Evolutionary conservation across 352 stramenopile species (phyloP).

Genomic region (Phytophthora europaea): DNA sequence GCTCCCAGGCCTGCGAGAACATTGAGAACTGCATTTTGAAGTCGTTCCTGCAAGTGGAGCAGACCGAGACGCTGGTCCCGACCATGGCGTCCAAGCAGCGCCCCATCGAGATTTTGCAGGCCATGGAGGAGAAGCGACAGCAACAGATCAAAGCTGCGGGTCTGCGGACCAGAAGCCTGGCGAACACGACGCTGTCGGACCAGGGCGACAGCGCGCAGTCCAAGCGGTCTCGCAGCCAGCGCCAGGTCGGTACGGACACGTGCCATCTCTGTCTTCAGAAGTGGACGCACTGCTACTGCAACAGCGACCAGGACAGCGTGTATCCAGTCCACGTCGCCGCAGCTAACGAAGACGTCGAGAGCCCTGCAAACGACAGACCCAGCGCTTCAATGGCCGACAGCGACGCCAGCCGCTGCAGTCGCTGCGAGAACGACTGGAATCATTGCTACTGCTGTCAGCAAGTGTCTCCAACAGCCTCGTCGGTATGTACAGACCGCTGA

Average conservation of each 20-base stretch:
- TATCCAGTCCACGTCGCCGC: conserved; percentile 50
- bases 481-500: conserved; percentile 69
- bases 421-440: conserved; percentile 75
- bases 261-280: conserved; percentile 84
- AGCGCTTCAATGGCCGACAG: conserved; percentile 66
- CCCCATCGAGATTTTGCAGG: conserved; percentile 69
- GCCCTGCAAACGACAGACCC: conserved; percentile 29
- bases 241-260: conserved; percentile 72
- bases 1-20: conserved; percentile 67
- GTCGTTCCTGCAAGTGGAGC: conserved; percentile 83
- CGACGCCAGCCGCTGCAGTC: conserved; percentile 74
- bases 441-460: conserved; percentile 83
- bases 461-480: conserved; percentile 73
- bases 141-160: conserved; percentile 74
- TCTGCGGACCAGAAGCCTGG: conserved; percentile 63
- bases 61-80: conserved; percentile 62
- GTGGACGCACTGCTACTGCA: conserved; percentile 91
- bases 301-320: conserved; percentile 80
- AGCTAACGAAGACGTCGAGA: conserved; percentile 12
- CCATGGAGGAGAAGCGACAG: conserved; percentile 78
- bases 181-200: conserved; percentile 51
- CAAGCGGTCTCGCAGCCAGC: conserved; percentile 43
- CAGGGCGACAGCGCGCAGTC: conserved; percentile 46
- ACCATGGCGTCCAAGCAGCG: conserved; percentile 63
- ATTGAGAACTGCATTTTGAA: conserved; percentile 81